phyloP scores from a whole-genome alignment of 768 basidiomycete genomes.

The Termitomyces sp. region DNA sequence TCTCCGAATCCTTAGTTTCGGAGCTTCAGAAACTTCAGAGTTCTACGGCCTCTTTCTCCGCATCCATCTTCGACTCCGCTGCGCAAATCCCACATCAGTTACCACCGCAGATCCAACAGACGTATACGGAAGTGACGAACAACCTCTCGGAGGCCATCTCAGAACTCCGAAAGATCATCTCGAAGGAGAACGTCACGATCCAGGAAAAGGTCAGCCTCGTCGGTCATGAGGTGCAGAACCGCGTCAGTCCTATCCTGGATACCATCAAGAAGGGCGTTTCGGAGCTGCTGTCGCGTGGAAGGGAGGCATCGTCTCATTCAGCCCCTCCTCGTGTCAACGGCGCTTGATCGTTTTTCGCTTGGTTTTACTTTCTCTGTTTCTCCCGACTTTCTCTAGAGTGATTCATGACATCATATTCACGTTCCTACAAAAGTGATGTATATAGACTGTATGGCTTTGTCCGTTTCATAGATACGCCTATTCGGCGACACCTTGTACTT shows the following conservation, averaged over 20 bases:
- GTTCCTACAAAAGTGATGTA: not conserved
- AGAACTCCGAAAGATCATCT: conserved; percentile 53
- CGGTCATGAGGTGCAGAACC: conserved; percentile 53
- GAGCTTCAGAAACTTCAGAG: conserved; percentile 67
- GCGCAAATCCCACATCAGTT: conserved; percentile 41
- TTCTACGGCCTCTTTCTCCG: conserved; percentile 48
- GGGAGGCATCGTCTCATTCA: conserved; percentile 8
- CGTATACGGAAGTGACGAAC: conserved; percentile 48
- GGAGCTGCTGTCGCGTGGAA: conserved; percentile 31
- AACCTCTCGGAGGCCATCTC: conserved; percentile 42
- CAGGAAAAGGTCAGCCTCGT: conserved; percentile 62
- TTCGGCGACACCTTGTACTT: not conserved
- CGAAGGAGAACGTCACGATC: conserved; percentile 50
- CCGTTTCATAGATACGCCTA: not conserved
- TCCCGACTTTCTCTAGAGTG: not conserved
- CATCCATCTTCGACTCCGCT: conserved; percentile 38
- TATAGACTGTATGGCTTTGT: conserved; percentile 1
- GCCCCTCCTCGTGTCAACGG: conserved; percentile 1
- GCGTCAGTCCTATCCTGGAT: conserved; percentile 61
- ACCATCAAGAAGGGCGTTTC: conserved; percentile 38
- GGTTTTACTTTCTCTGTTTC: not conserved
- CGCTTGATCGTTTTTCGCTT: not conserved
- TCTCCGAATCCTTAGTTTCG: conserved; percentile 62
- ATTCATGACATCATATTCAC: not conserved
- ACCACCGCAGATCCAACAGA: conserved; percentile 57